Conservation (phyloP, 2,329 filamentous ascomycete species). For the Alternaria angustiovoidea region DNA sequence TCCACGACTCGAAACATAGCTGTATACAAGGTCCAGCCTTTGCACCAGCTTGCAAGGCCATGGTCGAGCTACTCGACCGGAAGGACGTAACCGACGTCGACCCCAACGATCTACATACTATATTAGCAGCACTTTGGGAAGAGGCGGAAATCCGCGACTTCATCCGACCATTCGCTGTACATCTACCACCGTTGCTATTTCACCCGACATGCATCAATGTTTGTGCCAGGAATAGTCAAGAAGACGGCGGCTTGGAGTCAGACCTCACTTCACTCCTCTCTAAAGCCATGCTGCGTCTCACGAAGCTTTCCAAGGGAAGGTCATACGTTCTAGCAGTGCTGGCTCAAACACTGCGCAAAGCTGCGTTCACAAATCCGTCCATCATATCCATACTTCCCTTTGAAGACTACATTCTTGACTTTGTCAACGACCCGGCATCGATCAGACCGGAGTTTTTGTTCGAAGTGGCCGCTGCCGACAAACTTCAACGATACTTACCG, state of each 20-base stretch:
- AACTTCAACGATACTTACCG: conserved; percentile 39
- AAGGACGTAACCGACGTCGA: conserved; percentile 9
- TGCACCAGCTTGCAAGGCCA: conserved; percentile 33
- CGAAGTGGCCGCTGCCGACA: conserved; percentile 52
- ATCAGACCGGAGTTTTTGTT: conserved; percentile 56
- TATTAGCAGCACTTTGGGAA: conserved; percentile 54
- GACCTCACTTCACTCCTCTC: conserved; percentile 30
- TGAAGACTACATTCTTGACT: conserved; percentile 51
- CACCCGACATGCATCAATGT: conserved; percentile 41
- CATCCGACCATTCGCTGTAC: conserved; percentile 50
- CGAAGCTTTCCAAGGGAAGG: conserved; percentile 43
- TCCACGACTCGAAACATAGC: conserved; percentile 39
- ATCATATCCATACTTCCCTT: conserved; percentile 46
- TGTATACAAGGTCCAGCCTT: conserved; percentile 44
- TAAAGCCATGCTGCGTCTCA: conserved; percentile 36
- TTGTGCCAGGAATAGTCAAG: conserved; percentile 19
- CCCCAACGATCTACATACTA: conserved; percentile 26
- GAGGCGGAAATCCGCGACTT: conserved; percentile 60
- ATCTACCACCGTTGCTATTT: conserved; percentile 50
- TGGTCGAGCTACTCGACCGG: conserved; percentile 33
- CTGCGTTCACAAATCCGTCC: conserved; percentile 37
- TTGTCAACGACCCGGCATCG: conserved; percentile 52
- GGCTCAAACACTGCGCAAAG: conserved; percentile 40
- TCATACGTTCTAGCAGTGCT: conserved; percentile 46
- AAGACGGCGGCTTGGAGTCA: not conserved